A percentile compares a stretch with the other conserved stretches of the same genome.
phyloP scores from a whole-genome alignment of 768 basidiomycete genomes.

The Lentinula sp. region DNA sequence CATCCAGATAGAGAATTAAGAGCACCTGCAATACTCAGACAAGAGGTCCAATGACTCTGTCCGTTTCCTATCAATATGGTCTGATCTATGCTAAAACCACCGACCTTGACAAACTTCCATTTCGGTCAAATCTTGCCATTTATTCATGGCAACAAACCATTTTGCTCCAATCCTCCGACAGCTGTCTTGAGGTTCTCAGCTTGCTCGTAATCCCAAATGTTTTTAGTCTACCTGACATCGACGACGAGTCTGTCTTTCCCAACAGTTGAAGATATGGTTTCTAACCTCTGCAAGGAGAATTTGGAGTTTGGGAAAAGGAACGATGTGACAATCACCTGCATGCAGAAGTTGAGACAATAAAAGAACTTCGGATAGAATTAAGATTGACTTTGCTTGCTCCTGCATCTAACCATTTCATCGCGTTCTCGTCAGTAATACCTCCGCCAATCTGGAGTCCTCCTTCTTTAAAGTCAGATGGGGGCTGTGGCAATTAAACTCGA shows the following conservation, averaged over 20 bases:
- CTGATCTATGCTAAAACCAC: slow-evolving; percentile 5
- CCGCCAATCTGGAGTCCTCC: slow-evolving; percentile 89
- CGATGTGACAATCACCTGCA: slow-evolving; percentile 94
- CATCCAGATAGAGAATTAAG: slow-evolving; percentile 7
- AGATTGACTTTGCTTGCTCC: slow-evolving; percentile 78
- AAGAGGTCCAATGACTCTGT: slow-evolving; percentile 75
- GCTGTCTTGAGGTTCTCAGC: slow-evolving; percentile 32
- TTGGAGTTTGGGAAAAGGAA: slow-evolving; percentile 83
- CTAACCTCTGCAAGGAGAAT: slow-evolving; percentile 72
- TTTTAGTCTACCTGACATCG: slow-evolving; percentile 73
- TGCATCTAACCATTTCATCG: slow-evolving; percentile 73
- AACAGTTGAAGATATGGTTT: slow-evolving; percentile 51
- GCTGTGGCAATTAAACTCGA: slow-evolving; percentile 1
- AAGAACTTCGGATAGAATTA: neutral
- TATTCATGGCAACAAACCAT: slow-evolving; percentile 98
- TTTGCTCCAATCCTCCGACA: slow-evolving; percentile 70
- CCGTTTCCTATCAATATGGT: neutral
- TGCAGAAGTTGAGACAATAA: neutral
- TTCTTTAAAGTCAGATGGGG: slow-evolving; percentile 21
- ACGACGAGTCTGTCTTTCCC: slow-evolving; percentile 89
- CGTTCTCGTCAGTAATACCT: slow-evolving; percentile 80
- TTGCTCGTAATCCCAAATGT: neutral
- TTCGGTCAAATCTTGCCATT: slow-evolving; percentile 95
- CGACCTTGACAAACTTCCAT: slow-evolving; percentile 84
- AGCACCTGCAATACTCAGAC: slow-evolving; percentile 74